Evolutionary conservation across 2,329 filamentous ascomycete species (phyloP).

Genomic region (Davidsoniella neocaledoniae): DNA sequence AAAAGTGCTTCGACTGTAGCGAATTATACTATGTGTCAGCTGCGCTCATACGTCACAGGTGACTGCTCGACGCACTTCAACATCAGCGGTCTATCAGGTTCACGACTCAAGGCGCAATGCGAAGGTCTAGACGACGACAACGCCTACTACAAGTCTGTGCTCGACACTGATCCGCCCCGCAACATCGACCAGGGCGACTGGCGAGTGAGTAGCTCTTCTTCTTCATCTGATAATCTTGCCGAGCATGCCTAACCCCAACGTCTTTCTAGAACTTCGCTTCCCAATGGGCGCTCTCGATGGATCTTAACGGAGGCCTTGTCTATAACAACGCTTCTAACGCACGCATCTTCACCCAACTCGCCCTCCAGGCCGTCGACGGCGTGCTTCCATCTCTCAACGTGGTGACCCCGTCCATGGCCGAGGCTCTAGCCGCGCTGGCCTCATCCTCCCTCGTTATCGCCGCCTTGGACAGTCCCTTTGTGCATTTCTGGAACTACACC

Average conservation of each 20-base stretch:
- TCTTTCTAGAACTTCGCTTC: slow-evolving; percentile 26
- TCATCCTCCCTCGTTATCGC: slow-evolving; percentile 49
- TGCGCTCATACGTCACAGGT: slow-evolving; percentile 46
- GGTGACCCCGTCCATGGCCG: slow-evolving; percentile 48
- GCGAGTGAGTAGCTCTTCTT: slow-evolving; percentile 4
- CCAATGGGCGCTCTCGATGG: slow-evolving; percentile 37
- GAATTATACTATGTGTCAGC: slow-evolving; percentile 47
- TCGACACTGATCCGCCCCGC: not conserved
- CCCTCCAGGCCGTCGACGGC: slow-evolving; percentile 19
- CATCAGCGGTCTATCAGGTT: slow-evolving; percentile 39
- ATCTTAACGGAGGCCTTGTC: slow-evolving; percentile 36
- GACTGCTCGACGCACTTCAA: slow-evolving; percentile 49
- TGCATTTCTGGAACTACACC: slow-evolving; percentile 35
- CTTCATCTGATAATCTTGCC: no score
- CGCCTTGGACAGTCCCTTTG: slow-evolving; percentile 41
- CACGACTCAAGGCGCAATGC: slow-evolving; percentile 43
- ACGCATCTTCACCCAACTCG: slow-evolving; percentile 35
- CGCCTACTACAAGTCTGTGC: slow-evolving; percentile 28
- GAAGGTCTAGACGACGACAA: slow-evolving; percentile 36
- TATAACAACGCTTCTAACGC: slow-evolving; percentile 42
- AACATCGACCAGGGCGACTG: not conserved
- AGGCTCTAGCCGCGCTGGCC: slow-evolving; percentile 54
- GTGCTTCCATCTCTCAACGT: not conserved
- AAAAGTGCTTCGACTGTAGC: slow-evolving; percentile 17
- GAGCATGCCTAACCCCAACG: no score